These are phyloP conservation scores for Crithidia mellificae DNA, from an alignment of 208 protist species.

Conservation along the genomic window DNA sequence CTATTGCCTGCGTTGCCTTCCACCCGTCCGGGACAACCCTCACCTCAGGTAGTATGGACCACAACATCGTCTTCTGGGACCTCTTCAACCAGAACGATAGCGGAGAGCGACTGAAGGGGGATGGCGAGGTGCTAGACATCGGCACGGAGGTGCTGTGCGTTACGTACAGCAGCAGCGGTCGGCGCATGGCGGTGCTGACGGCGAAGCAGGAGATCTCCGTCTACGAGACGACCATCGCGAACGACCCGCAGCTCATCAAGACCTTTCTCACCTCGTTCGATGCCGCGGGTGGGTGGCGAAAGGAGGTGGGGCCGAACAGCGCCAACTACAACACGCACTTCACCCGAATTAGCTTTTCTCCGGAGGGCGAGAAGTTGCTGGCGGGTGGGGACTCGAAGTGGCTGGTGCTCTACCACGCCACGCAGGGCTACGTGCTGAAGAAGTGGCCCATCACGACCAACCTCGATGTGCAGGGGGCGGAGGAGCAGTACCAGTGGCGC, in stretches of 20 bases:
- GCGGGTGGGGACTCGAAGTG: constrained; percentile 90
- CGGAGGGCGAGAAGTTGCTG: constrained; percentile 86
- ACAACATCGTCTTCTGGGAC: constrained; percentile 90
- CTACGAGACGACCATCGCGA: constrained; percentile 82
- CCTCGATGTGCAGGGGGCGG: constrained; percentile 82
- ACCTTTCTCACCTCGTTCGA: constrained; percentile 86
- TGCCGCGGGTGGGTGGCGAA: constrained; percentile 85
- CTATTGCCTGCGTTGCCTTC: constrained; percentile 88
- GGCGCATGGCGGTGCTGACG: constrained; percentile 83
- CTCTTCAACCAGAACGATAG: constrained; percentile 87
- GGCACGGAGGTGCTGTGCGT: constrained; percentile 83
- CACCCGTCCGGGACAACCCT: constrained; percentile 87
- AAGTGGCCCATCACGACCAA: constrained; percentile 92
- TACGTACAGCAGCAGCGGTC: constrained; percentile 83
- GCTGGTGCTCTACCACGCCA: constrained; percentile 87
- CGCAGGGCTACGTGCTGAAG: constrained; percentile 85
- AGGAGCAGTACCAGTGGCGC: constrained; percentile 92
- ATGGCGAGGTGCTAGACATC: constrained; percentile 82
- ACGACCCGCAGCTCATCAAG: constrained; percentile 84
- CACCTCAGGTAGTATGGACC: constrained; percentile 84
- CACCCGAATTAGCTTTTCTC: constrained; percentile 86
- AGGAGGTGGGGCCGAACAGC: constrained; percentile 77
- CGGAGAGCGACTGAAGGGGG: constrained; percentile 84
- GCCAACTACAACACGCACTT: constrained; percentile 84
- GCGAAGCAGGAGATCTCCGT: constrained; percentile 85